Evolutionary conservation across 768 basidiomycete genomes (phyloP), one percentile per base, ranked within the genome.

Genomic region (Russula abietina): DNA sequence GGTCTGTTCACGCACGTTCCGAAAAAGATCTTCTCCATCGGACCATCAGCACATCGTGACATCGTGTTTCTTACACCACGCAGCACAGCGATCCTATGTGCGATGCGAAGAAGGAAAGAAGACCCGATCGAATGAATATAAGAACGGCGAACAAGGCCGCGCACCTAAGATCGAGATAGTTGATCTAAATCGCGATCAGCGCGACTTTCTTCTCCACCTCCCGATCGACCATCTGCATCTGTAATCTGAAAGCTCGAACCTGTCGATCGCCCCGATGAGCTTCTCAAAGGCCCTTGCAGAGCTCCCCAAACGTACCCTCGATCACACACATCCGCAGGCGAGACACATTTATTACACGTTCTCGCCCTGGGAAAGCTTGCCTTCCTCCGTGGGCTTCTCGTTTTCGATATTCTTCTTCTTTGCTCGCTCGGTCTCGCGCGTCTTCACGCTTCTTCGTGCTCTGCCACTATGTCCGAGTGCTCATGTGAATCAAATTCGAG

Each of bases 161-260:
- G 43, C 33, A 89, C 88, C 91, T 82, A 70, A 90, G 89, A 72
- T 93, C 93, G 69, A 99, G 79, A 74, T 98, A 98, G 73, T 98
- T 98, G 76, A 98, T 98, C 84, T 95, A 94, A 88, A 89, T 96
- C 55, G 93, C 96, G 50, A 90, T 89, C 70, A 96, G 77, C 24
- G 92, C 88, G 68, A 96, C 87, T 73, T 94, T 93, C 76, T 98
- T 98, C 62, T 93, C 91, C 55, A 91, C 93, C 71, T 98, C 95
- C 58, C 89, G 82, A 71, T 97, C 96, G 60, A 86, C 85, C 75
- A 94, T 92, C 73, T n/a, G n/a, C n/a, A n/a, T n/a, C n/a, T 92
- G 91, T 58, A 96, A 76, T 74, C 91, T 93, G 75, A 86, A 88
- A 12, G 88, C 80, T 89, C 86, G 65, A 98, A 75, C 75, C 94